These are phyloP conservation scores for Panaeolus cyanescens DNA, from an alignment of 768 basidiomycete genomes.

Conservation along the genomic window DNA sequence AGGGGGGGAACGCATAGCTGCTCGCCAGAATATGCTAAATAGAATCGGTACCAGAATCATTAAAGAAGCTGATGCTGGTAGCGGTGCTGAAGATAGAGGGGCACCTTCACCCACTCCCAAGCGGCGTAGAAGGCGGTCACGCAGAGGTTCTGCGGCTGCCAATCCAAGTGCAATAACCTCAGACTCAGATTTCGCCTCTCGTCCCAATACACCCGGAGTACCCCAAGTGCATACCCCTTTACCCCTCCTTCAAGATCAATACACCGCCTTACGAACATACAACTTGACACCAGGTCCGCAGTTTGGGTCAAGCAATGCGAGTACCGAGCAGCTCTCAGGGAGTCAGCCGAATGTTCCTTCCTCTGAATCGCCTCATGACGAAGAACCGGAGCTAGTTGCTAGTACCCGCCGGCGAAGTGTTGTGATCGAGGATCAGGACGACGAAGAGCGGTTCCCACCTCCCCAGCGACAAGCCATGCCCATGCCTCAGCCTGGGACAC, in stretches of 20 bases:
- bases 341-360: constrained; percentile 18
- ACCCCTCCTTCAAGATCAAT: constrained; percentile 40
- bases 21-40: constrained; percentile 66
- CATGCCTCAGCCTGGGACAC: constrained; percentile 40
- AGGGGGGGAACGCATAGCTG: constrained; percentile 77
- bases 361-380: constrained; percentile 15
- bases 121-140: constrained; percentile 59
- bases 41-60: constrained; percentile 58
- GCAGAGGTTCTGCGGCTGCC: constrained; percentile 44
- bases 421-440: constrained; percentile 72
- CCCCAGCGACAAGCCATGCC: constrained; percentile 40
- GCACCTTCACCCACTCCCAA: constrained; percentile 51
- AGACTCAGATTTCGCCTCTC: constrained; percentile 49
- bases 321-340: constrained; percentile 28
- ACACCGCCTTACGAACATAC: constrained; percentile 40
- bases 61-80: constrained; percentile 64
- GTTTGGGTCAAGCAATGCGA: constrained; percentile 31
- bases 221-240: constrained; percentile 45
- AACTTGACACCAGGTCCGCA: constrained; percentile 46
- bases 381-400: constrained; percentile 40
- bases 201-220: constrained; percentile 61
- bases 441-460: constrained; percentile 38
- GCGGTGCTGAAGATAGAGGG: constrained; percentile 57
- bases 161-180: constrained; percentile 50
- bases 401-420: constrained; percentile 58